Evolutionary conservation across 192 early-diverging fungal species (phyloP), one percentile per base, ranked within the genome.

Genomic region (Rhizophagus sp.): DNA sequence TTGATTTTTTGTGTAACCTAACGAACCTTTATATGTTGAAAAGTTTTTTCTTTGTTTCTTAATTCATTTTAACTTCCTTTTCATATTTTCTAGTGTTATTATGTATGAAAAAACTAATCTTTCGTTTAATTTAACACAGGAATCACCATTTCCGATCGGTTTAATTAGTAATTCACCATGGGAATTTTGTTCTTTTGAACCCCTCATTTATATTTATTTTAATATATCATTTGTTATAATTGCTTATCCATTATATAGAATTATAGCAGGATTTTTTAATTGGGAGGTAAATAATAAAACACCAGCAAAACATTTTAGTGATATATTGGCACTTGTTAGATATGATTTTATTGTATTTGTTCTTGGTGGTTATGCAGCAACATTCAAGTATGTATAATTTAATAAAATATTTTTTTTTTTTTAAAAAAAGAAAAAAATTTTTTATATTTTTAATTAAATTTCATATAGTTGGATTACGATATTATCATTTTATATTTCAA

Each of bases 311-410:
- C 91, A 93, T 74, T 93, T 88, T 79, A 90, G 90, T 75, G 92
- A 95, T 80, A 25, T 90, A 2, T 83, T 92, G 13, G 79, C 84
- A 22, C 88, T 87, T 0, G 81, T 92, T 13, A 82, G 88, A 3
- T 95, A 93, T 82, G 83, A 88, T 11, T 86, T 88, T 49, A 83
- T 95, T 25, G 81, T 95, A 6, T 95, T 95, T 81, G 90, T 92
- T 44, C 88, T 95, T 86, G 93, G 93, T 62, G 92, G 91, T 83
- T 94, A 94, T 80, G 83, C 92, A 22, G 84, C 87, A 62, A 91
- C 91, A 22, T 87, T 93, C 62, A 84, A 85, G 83, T 91, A 90
- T 83, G 83, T 83, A 22, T 9, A 10, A 19, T 39, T 33, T 22
- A 22, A 27, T 25, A 66, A 30, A 66, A 34, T 10, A 30, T 8